Conservation (phyloP, 2,329 filamentous ascomycete species). For the Penicillium brasilianum region DNA sequence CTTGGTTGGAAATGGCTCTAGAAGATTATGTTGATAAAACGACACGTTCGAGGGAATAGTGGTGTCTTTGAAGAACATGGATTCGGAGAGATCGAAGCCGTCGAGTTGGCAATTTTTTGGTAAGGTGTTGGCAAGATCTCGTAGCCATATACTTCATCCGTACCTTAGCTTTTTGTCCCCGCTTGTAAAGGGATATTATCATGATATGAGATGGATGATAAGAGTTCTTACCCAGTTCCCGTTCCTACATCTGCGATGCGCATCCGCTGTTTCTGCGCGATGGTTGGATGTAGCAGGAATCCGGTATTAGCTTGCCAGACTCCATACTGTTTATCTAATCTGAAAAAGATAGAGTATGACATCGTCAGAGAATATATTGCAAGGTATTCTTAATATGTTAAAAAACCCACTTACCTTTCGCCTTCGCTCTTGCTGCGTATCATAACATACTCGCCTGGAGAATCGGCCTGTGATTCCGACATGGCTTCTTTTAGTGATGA, state of each 20-base stretch:
- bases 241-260: conserved; percentile 3
- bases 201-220: not conserved
- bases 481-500: not conserved
- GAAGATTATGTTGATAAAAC: not conserved
- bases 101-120: not conserved
- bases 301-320: not conserved
- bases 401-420: not conserved
- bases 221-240: not conserved
- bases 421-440: not conserved
- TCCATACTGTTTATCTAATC: not conserved
- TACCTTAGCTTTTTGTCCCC: too few species aligned
- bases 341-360: not conserved
- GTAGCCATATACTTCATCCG: conserved; percentile 1
- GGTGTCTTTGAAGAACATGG: not conserved
- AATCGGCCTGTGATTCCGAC: not conserved
- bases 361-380: not conserved
- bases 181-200: not conserved
- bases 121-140: not conserved
- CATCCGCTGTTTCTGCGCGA: not conserved
- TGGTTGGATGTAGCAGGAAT: not conserved
- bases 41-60: not conserved
- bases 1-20: not conserved
- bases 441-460: not conserved
- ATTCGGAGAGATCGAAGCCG: not conserved
- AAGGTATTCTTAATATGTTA: not conserved